Percentiles rank a stretch among this genome's conserved stretches.
Evolutionary conservation across 1,284 basidiomycete species (phyloP).

Genomic region (Omphalotus olearius): DNA sequence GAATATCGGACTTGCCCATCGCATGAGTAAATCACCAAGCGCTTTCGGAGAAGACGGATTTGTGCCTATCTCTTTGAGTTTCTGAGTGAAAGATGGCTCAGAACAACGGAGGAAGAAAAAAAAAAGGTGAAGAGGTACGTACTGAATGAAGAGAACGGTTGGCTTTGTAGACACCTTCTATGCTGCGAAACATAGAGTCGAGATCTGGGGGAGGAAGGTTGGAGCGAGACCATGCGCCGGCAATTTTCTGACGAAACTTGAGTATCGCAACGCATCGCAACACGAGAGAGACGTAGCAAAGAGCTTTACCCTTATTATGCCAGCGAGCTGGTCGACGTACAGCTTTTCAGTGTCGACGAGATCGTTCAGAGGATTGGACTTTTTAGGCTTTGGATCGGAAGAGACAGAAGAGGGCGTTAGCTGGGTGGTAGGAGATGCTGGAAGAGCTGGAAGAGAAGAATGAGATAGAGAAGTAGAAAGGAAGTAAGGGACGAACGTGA

Average conservation of each 20-base stretch:
- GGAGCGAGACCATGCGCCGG: slow-evolving; percentile 91
- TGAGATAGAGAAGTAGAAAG: slow-evolving; percentile 26
- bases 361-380: slow-evolving; percentile 83
- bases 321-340: slow-evolving; percentile 90
- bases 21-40: slow-evolving; percentile 93
- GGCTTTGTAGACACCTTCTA: slow-evolving; percentile 90
- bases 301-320: slow-evolving; percentile 82
- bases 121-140: slow-evolving; percentile 23
- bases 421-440: slow-evolving; percentile 32
- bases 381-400: slow-evolving; percentile 48
- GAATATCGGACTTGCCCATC: slow-evolving; percentile 66
- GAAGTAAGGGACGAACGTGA: slow-evolving; percentile 1
- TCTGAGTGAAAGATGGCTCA: slow-evolving; percentile 43
- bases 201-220: slow-evolving; percentile 92
- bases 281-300: slow-evolving; percentile 7
- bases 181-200: slow-evolving; percentile 90
- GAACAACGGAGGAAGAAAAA: slow-evolving; percentile 1
- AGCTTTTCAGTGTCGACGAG: slow-evolving; percentile 91
- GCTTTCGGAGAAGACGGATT: slow-evolving; percentile 94
- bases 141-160: slow-evolving; percentile 81
- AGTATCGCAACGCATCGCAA: slow-evolving; percentile 15
- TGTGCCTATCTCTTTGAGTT: slow-evolving; percentile 90
- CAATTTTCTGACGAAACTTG: slow-evolving; percentile 71
- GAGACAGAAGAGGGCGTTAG: slow-evolving; percentile 26
- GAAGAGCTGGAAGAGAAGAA: slow-evolving; percentile 18